phyloP scores from a whole-genome alignment of 371 early-diverging fungal species.

The Lichtheimia ornata region DNA sequence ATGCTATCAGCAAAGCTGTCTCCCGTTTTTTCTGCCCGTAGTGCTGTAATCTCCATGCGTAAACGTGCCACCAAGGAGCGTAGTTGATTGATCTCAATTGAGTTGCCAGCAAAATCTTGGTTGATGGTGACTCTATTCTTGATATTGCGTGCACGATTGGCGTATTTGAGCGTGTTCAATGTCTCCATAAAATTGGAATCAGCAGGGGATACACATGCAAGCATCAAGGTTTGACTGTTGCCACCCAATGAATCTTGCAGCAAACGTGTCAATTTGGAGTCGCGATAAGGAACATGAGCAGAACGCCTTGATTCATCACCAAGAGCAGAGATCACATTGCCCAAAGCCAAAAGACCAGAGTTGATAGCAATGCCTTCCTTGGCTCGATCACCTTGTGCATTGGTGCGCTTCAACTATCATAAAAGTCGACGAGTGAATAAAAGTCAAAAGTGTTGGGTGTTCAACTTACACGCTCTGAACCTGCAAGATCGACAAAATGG shows the following conservation, averaged over 20 bases:
- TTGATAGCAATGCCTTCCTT: constrained; percentile 99
- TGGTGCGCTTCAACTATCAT: constrained; percentile 84
- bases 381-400: constrained; percentile 92
- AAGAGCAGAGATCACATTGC: constrained; percentile 98
- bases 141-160: constrained; percentile 86
- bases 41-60: constrained; percentile 60
- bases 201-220: constrained; percentile 89
- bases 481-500: constrained; percentile 98
- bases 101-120: constrained; percentile 65
- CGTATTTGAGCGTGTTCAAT: constrained; percentile 90
- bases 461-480: constrained; percentile 57
- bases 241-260: constrained; percentile 98
- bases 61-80: constrained; percentile 75
- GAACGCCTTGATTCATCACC: constrained; percentile 78
- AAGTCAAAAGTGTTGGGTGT: not conserved
- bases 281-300: constrained; percentile 92
- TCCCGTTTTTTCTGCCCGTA: constrained; percentile 43
- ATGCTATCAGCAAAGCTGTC: constrained; percentile 27
- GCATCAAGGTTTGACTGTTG: constrained; percentile 89
- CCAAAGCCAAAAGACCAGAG: constrained; percentile 93
- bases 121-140: constrained; percentile 83
- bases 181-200: constrained; percentile 87
- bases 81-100: constrained; percentile 69
- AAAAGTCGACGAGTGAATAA: not conserved
- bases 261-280: constrained; percentile 97